Conservation (phyloP, 164 flowering plant species). For the Akebia trifoliata region DNA sequence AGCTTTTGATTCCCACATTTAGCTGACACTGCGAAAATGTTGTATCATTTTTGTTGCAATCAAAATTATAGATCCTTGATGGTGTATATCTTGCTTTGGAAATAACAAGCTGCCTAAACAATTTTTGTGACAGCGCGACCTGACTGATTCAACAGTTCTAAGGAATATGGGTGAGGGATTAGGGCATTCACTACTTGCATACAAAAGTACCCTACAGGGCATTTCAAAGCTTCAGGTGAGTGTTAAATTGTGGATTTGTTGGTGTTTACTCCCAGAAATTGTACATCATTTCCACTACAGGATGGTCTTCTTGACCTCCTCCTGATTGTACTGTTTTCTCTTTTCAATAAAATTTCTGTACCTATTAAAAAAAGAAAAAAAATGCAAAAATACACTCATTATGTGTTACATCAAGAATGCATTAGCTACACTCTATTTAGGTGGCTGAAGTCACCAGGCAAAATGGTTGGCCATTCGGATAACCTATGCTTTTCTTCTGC, state of each 20-base stretch:
- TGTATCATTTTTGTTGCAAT: background rate
- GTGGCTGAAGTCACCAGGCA: background rate
- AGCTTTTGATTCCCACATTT: background rate
- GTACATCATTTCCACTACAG: background rate
- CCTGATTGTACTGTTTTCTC: no score
- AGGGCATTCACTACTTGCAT: conserved; percentile 94
- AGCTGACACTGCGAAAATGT: background rate
- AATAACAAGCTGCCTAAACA: background rate
- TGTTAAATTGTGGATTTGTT: background rate
- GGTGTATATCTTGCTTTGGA: background rate
- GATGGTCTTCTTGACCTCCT: no score
- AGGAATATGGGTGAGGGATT: conserved; percentile 86
- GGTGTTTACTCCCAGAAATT: background rate
- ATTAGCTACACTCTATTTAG: background rate
- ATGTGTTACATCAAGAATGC: no score
- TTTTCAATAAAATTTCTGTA: no score
- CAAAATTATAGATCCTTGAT: no score
- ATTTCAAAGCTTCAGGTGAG: conserved; percentile 86
- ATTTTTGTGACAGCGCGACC: conserved; percentile 64
- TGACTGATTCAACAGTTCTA: conserved; percentile 96
- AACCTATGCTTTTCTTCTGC: background rate
- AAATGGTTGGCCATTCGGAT: background rate
- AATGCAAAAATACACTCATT: no score
- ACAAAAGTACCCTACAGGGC: conserved; percentile 79
- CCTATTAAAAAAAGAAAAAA: no score